phyloP scores from a whole-genome alignment of 495 filamentous ascomycete genomes.

The Trichoderma asperelloides region DNA sequence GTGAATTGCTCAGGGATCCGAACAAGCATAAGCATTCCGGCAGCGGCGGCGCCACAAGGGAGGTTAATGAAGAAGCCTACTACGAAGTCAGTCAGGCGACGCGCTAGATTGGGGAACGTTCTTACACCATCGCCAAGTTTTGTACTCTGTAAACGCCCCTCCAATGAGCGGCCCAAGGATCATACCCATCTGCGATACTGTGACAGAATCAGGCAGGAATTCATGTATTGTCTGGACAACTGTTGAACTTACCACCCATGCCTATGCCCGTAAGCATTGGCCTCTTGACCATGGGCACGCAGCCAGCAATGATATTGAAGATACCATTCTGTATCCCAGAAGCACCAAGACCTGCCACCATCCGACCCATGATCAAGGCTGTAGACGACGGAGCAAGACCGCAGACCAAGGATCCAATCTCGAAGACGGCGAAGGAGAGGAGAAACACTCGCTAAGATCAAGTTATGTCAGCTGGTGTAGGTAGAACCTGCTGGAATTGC shows the following conservation, averaged over 20 bases:
- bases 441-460: no score
- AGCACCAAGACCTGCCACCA: conserved; percentile 33
- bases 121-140: conserved; percentile 51
- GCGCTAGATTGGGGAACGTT: no score
- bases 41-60: conserved; percentile 35
- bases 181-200: conserved; percentile 6
- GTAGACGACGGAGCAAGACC: conserved; percentile 30
- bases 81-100: not conserved
- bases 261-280: conserved; percentile 1
- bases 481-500: no score
- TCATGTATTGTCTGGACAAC: no score
- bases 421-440: conserved; percentile 16
- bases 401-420: conserved; percentile 26
- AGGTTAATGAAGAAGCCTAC: conserved; percentile 50
- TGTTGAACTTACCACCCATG: no score
- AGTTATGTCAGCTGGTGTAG: no score
- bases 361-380: conserved; percentile 37
- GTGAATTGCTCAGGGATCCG: conserved; percentile 1
- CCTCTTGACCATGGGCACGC: no score
- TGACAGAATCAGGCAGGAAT: no score
- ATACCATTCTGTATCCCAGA: conserved; percentile 15
- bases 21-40: conserved; percentile 11
- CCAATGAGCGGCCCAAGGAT: not conserved
- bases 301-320: conserved; percentile 13
- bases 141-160: conserved; percentile 22